Evolutionary conservation across 345 rosid species (phyloP).

Genomic region (Pistacia atlantica): DNA sequence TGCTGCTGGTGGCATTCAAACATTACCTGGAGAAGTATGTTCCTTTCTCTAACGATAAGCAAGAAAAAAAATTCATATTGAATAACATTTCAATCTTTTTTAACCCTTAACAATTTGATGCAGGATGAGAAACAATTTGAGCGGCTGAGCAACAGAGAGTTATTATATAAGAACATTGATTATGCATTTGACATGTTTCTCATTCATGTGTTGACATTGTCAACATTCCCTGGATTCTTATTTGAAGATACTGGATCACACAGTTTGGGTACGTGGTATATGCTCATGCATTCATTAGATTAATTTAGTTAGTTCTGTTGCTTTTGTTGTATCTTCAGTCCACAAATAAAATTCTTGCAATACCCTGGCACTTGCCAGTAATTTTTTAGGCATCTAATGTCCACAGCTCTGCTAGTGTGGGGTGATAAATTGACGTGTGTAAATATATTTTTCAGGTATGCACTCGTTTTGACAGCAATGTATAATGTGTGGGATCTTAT

Average conservation of each 20-base stretch:
- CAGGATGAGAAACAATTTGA: constrained; percentile 35
- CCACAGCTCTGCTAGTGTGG: neutral
- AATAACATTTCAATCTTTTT: neutral
- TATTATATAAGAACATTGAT: constrained; percentile 56
- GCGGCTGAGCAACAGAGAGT: constrained; percentile 52
- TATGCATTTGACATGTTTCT: constrained; percentile 60
- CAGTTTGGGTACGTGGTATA: constrained; percentile 66
- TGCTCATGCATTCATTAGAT: neutral
- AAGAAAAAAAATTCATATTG: neutral
- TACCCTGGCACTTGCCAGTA: neutral
- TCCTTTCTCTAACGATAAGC: neutral
- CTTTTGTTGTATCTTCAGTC: neutral
- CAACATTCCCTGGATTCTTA: constrained; percentile 86
- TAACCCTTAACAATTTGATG: neutral
- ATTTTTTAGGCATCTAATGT: neutral
- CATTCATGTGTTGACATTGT: constrained; percentile 59
- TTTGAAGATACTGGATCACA: constrained; percentile 84
- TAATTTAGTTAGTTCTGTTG: neutral
- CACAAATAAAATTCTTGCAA: neutral
- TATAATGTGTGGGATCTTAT: constrained; percentile 67
- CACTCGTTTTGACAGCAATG: constrained; percentile 70
- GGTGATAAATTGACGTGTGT: neutral
- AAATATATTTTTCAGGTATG: constrained; percentile 52
- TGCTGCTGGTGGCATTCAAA: constrained; percentile 72
- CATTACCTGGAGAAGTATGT: constrained; percentile 26